phyloP scores from a whole-genome alignment of 73 alveolate genomes.

The Paramecium biaurelia region DNA sequence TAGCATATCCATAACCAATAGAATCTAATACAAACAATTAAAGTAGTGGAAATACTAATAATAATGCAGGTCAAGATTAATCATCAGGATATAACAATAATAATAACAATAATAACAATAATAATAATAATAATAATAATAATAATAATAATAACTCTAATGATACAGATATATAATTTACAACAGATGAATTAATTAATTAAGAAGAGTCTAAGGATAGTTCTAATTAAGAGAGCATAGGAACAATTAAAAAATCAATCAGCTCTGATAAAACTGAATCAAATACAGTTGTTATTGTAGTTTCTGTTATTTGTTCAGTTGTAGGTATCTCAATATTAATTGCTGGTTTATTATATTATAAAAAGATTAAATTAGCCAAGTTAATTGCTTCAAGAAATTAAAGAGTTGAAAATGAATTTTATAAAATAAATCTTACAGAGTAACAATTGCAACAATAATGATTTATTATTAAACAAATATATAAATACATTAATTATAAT shows the following conservation, averaged over 20 bases:
- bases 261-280: neutral
- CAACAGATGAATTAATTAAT: neutral
- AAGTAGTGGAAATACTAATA: neutral
- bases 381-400: neutral
- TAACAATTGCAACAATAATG: neutral
- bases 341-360: neutral
- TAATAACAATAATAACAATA: neutral
- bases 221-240: neutral
- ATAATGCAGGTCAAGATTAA: neutral
- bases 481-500: too few species aligned
- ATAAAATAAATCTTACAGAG: neutral
- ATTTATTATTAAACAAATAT: neutral
- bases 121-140: neutral
- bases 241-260: neutral
- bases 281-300: conserved; percentile 9
- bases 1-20: neutral
- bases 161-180: neutral
- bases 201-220: neutral
- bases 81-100: neutral
- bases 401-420: neutral
- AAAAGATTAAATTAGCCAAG: neutral
- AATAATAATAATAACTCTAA: neutral
- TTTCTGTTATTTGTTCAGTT: conserved; percentile 2
- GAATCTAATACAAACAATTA: neutral
- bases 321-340: neutral